Conservation (phyloP, 495 filamentous ascomycete genomes). For the Rhypophila decipiens region DNA sequence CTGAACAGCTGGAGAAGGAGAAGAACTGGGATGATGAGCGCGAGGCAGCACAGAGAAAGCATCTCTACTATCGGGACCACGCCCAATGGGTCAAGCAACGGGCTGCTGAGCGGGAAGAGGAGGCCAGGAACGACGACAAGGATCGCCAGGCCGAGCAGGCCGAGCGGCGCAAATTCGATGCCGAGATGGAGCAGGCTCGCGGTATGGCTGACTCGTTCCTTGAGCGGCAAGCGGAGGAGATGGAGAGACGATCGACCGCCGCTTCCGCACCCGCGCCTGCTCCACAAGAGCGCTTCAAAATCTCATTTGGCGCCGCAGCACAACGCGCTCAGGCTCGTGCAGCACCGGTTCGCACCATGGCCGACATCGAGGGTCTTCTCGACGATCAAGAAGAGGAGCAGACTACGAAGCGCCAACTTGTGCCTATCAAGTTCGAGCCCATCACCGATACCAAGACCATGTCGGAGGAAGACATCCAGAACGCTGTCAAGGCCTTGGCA, state of each 20-base stretch:
- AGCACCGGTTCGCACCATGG: slow-evolving; percentile 68
- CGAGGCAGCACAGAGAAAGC: slow-evolving; percentile 63
- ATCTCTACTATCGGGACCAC: slow-evolving; percentile 82
- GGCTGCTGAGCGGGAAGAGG: slow-evolving; percentile 60
- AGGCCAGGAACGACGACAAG: slow-evolving; percentile 68
- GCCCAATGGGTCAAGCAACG: slow-evolving; percentile 81
- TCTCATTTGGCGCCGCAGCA: slow-evolving; percentile 84
- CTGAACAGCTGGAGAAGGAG: slow-evolving; percentile 64
- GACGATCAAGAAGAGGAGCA: slow-evolving; percentile 86
- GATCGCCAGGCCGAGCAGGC: slow-evolving; percentile 74
- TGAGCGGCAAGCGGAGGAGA: slow-evolving; percentile 77
- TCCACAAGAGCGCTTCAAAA: slow-evolving; percentile 84
- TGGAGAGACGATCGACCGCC: slow-evolving; percentile 65
- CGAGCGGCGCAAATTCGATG: slow-evolving; percentile 60
- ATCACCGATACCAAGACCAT: slow-evolving; percentile 62
- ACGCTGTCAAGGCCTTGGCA: slow-evolving; percentile 72
- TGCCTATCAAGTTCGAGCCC: slow-evolving; percentile 87
- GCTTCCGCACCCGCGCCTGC: slow-evolving; percentile 52
- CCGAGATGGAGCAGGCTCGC: slow-evolving; percentile 69
- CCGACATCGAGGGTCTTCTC: slow-evolving; percentile 87
- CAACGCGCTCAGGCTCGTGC: slow-evolving; percentile 67
- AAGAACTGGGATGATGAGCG: slow-evolving; percentile 83
- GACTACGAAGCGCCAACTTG: slow-evolving; percentile 68
- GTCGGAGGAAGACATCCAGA: slow-evolving; percentile 75
- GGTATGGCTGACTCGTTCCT: slow-evolving; percentile 93